Evolutionary conservation across 129 eudicot species (phyloP), one percentile per base, ranked within the genome.

Genomic region (Flaveria linearis): DNA sequence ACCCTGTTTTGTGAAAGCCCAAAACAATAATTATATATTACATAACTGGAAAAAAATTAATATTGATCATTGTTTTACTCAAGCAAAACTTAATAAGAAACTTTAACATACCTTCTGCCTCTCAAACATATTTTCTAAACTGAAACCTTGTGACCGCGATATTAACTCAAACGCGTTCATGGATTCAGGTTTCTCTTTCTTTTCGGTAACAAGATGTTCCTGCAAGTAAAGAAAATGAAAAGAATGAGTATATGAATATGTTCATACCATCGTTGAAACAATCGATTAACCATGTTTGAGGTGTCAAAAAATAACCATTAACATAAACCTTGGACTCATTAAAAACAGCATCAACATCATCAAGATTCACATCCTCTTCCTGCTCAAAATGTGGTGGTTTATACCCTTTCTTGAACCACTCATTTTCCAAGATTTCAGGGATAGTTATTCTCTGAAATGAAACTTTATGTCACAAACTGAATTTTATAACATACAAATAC

Each of bases 161-260:
- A 93, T 90, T 41, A 93, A 85, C 87, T 90, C 97, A 84, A 93
- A 93, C 33, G 98, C 98, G 60, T 93, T 93, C 96, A 93, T 88
- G 71, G 98, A 93, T 76, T 85, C 98, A 51, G 98, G 98, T 73
- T 84, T 93, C 87, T 88, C 96, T 76, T 87, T 90, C 79, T 84
- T 90, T 88, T 90, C 96, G 49, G 92, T 90, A 65, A 93, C 92
- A 78, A 93, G 88, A 85, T 86, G 87, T 76, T 93, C 96, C 96
- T 90, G 87, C 75, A 80, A 71, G 42, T 56, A 78, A 69, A 26
- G 3, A 72, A 28, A 64, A 45, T 16, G 3, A 42, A n/a, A 56
- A 13, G 36, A 55, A 61, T 2, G 9, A 20, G 45, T 20, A 20
- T 13, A 26, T 1, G 5, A 47, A 47, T n/a, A 13, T 55, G 8